phyloP scores from a whole-genome alignment of 2,329 filamentous ascomycete species.

The Trichoderma pleuroti region DNA sequence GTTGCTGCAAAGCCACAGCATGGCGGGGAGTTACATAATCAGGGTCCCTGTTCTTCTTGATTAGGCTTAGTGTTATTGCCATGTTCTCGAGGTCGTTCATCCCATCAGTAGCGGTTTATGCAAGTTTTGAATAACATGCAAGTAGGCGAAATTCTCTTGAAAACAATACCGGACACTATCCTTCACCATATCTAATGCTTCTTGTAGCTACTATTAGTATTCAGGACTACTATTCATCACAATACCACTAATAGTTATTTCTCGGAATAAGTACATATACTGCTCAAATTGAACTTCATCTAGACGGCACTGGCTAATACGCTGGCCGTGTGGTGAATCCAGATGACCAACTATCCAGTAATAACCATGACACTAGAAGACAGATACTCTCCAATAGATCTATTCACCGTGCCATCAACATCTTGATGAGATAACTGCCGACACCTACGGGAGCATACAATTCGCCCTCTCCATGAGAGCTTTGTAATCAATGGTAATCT shows the following conservation, averaged over 20 bases:
- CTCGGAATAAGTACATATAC: too few species aligned
- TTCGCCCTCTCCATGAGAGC: not conserved
- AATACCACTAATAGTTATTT: not conserved
- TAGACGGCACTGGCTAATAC: not conserved
- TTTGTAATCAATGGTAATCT: not conserved
- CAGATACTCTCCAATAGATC: not conserved
- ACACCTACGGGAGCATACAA: not conserved
- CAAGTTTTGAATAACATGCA: not conserved
- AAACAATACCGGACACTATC: not conserved
- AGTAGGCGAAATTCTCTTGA: not conserved
- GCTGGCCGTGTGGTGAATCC: not conserved
- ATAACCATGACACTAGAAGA: not conserved
- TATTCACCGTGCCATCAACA: not conserved
- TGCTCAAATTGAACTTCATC: not conserved
- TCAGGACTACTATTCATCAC: not conserved
- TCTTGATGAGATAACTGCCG: not conserved
- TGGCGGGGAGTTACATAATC: not conserved
- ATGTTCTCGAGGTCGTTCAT: not conserved
- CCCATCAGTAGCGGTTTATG: not conserved
- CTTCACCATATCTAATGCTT: not conserved
- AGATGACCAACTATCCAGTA: not conserved
- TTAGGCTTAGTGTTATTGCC: not conserved
- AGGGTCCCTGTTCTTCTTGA: not conserved
- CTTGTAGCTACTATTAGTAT: not conserved
- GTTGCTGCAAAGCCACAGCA: not conserved